A percentile compares a stretch with the other conserved stretches of the same genome.
phyloP scores from a whole-genome alignment of 805 yeast genomes.

The Wickerhamiella brachini region DNA sequence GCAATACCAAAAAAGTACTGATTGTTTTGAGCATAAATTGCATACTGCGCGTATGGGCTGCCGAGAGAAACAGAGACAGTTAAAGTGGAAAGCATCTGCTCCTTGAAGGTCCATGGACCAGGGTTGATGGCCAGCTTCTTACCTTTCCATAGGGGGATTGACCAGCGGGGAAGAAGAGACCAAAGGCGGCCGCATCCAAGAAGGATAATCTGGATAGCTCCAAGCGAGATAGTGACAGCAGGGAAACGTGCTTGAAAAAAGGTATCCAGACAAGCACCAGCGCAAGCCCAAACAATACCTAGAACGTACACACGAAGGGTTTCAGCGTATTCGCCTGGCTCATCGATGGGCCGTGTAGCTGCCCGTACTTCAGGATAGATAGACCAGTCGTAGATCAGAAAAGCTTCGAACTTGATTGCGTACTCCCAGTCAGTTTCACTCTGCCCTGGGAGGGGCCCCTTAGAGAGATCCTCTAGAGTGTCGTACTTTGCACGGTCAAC shows the following conservation, averaged over 20 bases:
- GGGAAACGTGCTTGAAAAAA: conserved; percentile 49
- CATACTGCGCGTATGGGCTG: conserved; percentile 19
- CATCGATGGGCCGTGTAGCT: conserved; percentile 40
- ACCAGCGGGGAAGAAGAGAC: conserved; percentile 18
- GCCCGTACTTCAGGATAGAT: conserved; percentile 52
- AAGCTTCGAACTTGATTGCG: conserved; percentile 29
- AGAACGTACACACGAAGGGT: conserved; percentile 42
- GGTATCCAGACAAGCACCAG: conserved; percentile 44
- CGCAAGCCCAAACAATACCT: conserved; percentile 37
- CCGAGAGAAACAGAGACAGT: conserved; percentile 19
- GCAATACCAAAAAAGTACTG: conserved; percentile 17
- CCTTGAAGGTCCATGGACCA: conserved; percentile 25
- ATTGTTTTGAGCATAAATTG: conserved; percentile 25
- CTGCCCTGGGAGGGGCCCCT: neutral
- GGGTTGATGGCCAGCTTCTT: conserved; percentile 32
- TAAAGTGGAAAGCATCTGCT: conserved; percentile 33
- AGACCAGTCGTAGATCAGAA: conserved; percentile 30
- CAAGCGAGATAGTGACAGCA: conserved; percentile 34
- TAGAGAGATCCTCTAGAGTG: conserved; percentile 22
- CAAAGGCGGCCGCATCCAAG: conserved; percentile 43
- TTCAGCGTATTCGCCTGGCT: conserved; percentile 33
- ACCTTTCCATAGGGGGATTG: conserved; percentile 6
- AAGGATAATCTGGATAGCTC: conserved; percentile 45
- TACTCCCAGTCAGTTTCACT: conserved; percentile 18
- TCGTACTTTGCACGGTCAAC: conserved; percentile 29